Percentiles rank a stretch among this genome's conserved stretches.
Evolutionary conservation across 805 yeast species (phyloP).

Genomic region (Yueomyces sinensis): DNA sequence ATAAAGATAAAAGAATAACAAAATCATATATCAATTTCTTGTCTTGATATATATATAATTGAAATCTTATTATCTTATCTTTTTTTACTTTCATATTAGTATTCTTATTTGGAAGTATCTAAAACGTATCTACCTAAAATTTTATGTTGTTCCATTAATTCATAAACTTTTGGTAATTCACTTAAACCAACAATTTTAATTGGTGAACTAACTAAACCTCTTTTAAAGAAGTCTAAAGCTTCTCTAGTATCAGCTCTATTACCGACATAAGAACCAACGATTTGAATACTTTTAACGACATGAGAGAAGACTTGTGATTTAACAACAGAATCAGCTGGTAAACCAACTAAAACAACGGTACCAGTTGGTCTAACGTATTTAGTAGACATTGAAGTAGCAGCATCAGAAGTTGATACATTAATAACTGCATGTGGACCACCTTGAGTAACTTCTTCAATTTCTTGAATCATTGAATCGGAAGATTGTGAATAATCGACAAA

Average conservation of each 20-base stretch:
- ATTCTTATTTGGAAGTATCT: slow-evolving; percentile 56
- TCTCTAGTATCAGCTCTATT: slow-evolving; percentile 74
- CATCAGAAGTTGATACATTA: slow-evolving; percentile 55
- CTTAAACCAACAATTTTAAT: slow-evolving; percentile 45
- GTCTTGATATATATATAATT: too few species aligned
- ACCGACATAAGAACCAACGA: slow-evolving; percentile 77
- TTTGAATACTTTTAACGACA: slow-evolving; percentile 56
- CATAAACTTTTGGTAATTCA: slow-evolving; percentile 39
- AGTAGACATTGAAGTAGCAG: slow-evolving; percentile 44
- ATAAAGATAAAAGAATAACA: too few species aligned
- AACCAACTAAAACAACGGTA: slow-evolving; percentile 56
- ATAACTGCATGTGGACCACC: slow-evolving; percentile 69
- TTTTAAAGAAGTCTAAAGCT: slow-evolving; percentile 55
- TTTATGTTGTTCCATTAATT: slow-evolving; percentile 43
- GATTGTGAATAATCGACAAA: slow-evolving; percentile 41
- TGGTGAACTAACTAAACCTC: slow-evolving; percentile 55
- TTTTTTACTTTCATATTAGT: too few species aligned
- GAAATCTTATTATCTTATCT: too few species aligned
- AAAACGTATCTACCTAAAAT: slow-evolving; percentile 74
- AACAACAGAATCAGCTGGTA: slow-evolving; percentile 66
- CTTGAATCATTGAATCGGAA: slow-evolving; percentile 38
- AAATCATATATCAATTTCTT: too few species aligned
- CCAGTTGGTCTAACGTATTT: slow-evolving; percentile 52
- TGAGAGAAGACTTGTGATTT: slow-evolving; percentile 54
- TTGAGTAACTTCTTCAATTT: slow-evolving; percentile 37